Percentiles rank a stretch among this genome's conserved stretches.
Conservation (phyloP, 2,329 filamentous ascomycete genomes). For the Colletotrichum simmondsii region DNA sequence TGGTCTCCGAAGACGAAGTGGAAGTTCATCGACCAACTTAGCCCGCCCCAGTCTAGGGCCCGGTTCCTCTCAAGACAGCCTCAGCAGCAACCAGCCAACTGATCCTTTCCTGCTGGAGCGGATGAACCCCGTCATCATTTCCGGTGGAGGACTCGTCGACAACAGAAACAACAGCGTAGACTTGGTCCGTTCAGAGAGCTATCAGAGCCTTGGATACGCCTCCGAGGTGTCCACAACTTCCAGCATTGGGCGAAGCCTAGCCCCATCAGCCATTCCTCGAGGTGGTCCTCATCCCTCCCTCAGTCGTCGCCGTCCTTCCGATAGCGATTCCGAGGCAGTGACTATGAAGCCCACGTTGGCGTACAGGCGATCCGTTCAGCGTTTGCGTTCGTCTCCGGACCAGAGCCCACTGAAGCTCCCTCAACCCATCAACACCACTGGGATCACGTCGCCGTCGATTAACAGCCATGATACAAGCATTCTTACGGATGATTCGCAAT, state of each 20-base stretch:
- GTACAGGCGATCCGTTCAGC: constrained; percentile 65
- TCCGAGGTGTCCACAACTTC: constrained; percentile 55
- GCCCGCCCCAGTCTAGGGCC: constrained; percentile 55
- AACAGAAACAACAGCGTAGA: constrained; percentile 67
- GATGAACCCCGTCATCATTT: constrained; percentile 74
- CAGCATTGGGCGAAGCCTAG: constrained; percentile 55
- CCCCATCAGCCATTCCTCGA: constrained; percentile 65
- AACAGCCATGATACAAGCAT: constrained; percentile 68
- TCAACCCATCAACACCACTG: constrained; percentile 61
- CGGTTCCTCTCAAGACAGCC: constrained; percentile 63
- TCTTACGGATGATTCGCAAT: constrained; percentile 66
- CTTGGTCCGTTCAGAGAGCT: constrained; percentile 60
- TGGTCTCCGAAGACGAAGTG: constrained; percentile 70
- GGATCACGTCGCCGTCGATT: constrained; percentile 58
- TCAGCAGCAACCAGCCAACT: constrained; percentile 52
- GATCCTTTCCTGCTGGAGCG: constrained; percentile 71
- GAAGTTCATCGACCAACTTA: constrained; percentile 62
- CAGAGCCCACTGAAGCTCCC: constrained; percentile 58
- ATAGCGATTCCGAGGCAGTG: constrained; percentile 65
- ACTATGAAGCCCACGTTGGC: constrained; percentile 63
- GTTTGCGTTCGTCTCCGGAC: constrained; percentile 57
- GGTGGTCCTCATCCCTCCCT: constrained; percentile 37
- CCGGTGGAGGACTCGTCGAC: constrained; percentile 70
- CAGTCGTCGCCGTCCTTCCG: constrained; percentile 58
- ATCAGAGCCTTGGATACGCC: constrained; percentile 54